Evolutionary conservation across 78 protist species (phyloP).

Genomic region (Dictyostelium brefeldianum): DNA sequence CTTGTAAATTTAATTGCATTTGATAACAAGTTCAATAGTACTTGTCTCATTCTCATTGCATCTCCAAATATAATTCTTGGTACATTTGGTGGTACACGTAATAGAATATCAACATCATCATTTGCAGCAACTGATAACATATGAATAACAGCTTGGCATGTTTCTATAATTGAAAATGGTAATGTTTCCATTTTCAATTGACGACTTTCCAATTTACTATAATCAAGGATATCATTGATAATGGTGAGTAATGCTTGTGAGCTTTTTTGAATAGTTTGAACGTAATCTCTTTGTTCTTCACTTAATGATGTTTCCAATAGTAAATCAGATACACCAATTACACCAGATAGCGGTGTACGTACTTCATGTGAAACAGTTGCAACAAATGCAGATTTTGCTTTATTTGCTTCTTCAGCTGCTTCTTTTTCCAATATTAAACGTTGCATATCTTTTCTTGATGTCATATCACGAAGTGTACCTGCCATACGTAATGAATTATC

Average conservation of each 20-base stretch:
- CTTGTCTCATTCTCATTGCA: constrained; percentile 74
- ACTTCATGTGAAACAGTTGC: constrained; percentile 76
- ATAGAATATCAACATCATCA: constrained; percentile 48
- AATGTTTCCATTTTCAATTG: constrained; percentile 67
- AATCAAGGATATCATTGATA: constrained; percentile 87
- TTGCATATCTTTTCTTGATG: constrained; percentile 56
- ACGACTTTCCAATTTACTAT: constrained; percentile 66
- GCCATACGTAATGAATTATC: constrained; percentile 66
- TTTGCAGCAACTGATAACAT: constrained; percentile 73
- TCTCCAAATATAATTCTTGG: constrained; percentile 82
- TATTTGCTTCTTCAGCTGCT: constrained; percentile 70
- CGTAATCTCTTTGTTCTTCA: constrained; percentile 72
- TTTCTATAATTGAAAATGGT: constrained; percentile 62
- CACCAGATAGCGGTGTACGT: constrained; percentile 79
- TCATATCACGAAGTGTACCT: constrained; percentile 62
- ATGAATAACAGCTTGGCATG: constrained; percentile 56
- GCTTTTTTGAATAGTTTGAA: constrained; percentile 70
- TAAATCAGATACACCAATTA: constrained; percentile 68
- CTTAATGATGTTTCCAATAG: constrained; percentile 10
- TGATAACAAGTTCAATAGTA: constrained; percentile 50
- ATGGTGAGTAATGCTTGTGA: constrained; percentile 70
- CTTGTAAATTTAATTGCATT: constrained; percentile 83
- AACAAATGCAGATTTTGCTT: constrained; percentile 73
- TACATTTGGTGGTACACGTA: constrained; percentile 58
- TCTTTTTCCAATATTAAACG: constrained; percentile 60